Conservation (phyloP, 2,329 filamentous ascomycete species). For the Apiospora sp. region DNA sequence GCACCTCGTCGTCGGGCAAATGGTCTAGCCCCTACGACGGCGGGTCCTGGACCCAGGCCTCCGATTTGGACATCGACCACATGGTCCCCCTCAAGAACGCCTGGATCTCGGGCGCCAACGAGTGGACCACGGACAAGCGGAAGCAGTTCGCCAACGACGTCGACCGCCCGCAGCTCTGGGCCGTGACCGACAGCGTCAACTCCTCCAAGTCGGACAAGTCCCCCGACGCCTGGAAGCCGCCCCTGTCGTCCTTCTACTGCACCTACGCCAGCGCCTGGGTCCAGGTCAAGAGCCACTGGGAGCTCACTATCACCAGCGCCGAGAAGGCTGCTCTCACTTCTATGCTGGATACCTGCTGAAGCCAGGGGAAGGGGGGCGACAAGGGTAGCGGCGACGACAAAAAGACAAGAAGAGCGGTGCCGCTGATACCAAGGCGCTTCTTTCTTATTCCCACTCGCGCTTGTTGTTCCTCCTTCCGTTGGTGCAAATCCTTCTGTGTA, state of each 20-base stretch:
- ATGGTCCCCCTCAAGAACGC: constrained; percentile 83
- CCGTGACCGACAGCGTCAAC: constrained; percentile 82
- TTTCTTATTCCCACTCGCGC: background rate
- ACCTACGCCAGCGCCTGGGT: constrained; percentile 81
- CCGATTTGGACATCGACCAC: constrained; percentile 83
- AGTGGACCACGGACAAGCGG: constrained; percentile 74
- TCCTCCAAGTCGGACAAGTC: constrained; percentile 75
- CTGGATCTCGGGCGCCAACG: constrained; percentile 77
- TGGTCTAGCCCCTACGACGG: constrained; percentile 82
- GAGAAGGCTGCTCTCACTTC: constrained; percentile 74
- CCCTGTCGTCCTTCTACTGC: constrained; percentile 74
- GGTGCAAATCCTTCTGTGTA: constrained; percentile 13
- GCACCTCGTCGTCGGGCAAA: constrained; percentile 67
- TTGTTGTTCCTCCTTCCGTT: background rate
- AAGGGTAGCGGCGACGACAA: constrained; percentile 20
- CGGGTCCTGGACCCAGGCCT: constrained; percentile 70
- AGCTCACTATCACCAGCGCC: constrained; percentile 71
- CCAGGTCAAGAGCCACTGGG: constrained; percentile 78
- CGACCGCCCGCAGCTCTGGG: constrained; percentile 76
- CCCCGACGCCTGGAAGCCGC: constrained; percentile 80
- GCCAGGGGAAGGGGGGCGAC: background rate
- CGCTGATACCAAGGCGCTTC: background rate
- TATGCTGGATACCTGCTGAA: constrained; percentile 72
- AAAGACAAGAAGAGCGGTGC: constrained; percentile 22
- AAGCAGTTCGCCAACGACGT: constrained; percentile 81